Evolutionary conservation across 805 yeast species (phyloP), one percentile per base, ranked within the genome.

Genomic region (Nakazawaea anatomiae): DNA sequence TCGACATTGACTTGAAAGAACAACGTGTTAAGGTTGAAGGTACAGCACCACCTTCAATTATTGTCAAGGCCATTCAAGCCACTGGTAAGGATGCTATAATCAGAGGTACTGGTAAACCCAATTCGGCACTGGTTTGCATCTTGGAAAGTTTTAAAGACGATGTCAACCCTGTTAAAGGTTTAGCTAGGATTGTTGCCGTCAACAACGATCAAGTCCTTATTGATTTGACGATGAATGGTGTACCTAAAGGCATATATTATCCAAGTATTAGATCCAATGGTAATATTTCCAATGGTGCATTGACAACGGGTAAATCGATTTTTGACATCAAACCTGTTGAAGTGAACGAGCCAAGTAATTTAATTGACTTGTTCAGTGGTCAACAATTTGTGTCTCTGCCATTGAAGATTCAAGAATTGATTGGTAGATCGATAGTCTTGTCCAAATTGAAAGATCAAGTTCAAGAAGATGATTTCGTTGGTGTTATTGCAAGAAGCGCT

Each of bases 401-500:
- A 18, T 55, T 86, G 49, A 67, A 71, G 25, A 74, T 87, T 14
- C 61, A 69, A 46, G 85, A 85, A 41, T 66, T 88, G 44, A 85
- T 89, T 55, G 96, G 96, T 25, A 73, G 96, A 58, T 77, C 84
- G 12, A 64, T 82, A 34, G 74, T 79, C 6, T 74, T 82, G 50
- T 75, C 82, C 5, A 59, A 58, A 8, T 57, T 66, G 29, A 58
- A 67, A 31, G 74, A 69, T 39, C 63, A 70, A 41, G 72, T 76
- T 14, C 63, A 73, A 12, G 51, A 67, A 5, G 73, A 73, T 42
- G 72, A 79, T 2, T 68, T 87, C 8, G 84, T 83, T 46, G 98
- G 99, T 32, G 96, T 92, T 28, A 81, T 94, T 62, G 98, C 98
- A 1, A 78, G 98, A 61, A 86, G 95, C 60, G 98, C 99, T 1